Evolutionary conservation across 2,329 filamentous ascomycete genomes (phyloP), one percentile per base, ranked within the genome.

Genomic region (Aaosphaeria arxii): DNA sequence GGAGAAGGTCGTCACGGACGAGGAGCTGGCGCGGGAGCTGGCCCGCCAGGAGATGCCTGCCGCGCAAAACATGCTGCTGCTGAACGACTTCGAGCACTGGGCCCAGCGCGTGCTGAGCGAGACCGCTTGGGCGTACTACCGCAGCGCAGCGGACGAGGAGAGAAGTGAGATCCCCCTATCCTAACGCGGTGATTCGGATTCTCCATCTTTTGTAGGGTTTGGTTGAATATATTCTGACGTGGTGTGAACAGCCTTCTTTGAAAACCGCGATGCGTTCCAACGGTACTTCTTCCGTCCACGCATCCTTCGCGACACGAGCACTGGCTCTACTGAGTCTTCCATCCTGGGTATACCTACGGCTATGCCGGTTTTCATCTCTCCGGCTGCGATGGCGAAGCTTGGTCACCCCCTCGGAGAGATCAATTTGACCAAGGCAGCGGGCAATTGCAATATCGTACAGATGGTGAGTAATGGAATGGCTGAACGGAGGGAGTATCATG

Each of bases 221-320:
- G 17, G 17, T 24, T 24, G 17, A 24, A 24, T 24, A 24, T 24
- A 24, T 24, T 2, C 17, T 24, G 3, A 24, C 3, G 17, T 24
- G 17, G 2, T 24, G 17, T 24, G 17, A 36, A 13, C 33, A 11
- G 13, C 72, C 1, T 81, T 80, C 64, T 72, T 78, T 42, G 80
- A 81, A 63, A 82, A 82, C 64, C 70, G 81, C 5, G 80, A 83
- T 63, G 71, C 76, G 30, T 82, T 72, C 63, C 67, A 71, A 50
- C 73, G 77, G 11, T 78, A 77, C 57, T 68, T 68, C 44, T 67
- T 81, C 40, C 71, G 74, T 43, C 77, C 79, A 7, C 71, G 76
- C 44, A 70, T 75, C 29, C 67, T 82, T 64, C 64, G 73, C 13
- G 78, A 81, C 55, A 74, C 81, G 48, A 66, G 61, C 41, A 64